Evolutionary conservation across 176 grass and related monocot genomes (phyloP).

Genomic region (Triticum timopheevii): DNA sequence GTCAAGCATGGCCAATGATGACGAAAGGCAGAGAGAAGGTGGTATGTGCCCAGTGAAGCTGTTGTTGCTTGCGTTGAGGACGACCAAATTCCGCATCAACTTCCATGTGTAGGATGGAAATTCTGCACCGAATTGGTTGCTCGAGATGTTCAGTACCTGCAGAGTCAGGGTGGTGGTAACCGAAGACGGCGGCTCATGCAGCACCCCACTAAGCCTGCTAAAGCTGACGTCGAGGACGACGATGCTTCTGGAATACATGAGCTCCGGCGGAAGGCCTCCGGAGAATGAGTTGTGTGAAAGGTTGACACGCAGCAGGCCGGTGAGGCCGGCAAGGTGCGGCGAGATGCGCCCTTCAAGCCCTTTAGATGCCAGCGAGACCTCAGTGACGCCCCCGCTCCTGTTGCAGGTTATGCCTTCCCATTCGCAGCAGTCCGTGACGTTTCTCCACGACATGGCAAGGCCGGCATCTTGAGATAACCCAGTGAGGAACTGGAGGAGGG

Average conservation of each 20-base stretch:
- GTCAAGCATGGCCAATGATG: background rate
- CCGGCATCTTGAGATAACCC: background rate
- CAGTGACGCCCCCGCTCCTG: background rate
- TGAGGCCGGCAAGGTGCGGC: background rate
- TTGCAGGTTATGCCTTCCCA: background rate
- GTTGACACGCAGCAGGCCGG: background rate
- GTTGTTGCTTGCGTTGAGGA: background rate
- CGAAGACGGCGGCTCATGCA: background rate
- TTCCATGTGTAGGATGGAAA: background rate
- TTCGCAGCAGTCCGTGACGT: background rate
- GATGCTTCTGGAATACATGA: background rate
- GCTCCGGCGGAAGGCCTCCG: background rate
- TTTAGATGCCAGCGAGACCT: background rate
- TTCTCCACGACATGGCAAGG: background rate
- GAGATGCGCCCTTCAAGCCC: background rate
- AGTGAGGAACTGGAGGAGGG: background rate
- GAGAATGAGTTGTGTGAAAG: background rate
- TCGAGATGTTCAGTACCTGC: background rate
- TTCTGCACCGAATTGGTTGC: background rate
- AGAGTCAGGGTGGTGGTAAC: background rate
- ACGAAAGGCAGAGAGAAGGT: background rate
- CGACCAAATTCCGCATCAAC: background rate
- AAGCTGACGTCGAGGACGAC: background rate
- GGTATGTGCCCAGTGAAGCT: background rate
- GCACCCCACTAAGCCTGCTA: background rate